Evolutionary conservation across 164 flowering plant species (phyloP).

Genomic region (Vitis rotundifolia): DNA sequence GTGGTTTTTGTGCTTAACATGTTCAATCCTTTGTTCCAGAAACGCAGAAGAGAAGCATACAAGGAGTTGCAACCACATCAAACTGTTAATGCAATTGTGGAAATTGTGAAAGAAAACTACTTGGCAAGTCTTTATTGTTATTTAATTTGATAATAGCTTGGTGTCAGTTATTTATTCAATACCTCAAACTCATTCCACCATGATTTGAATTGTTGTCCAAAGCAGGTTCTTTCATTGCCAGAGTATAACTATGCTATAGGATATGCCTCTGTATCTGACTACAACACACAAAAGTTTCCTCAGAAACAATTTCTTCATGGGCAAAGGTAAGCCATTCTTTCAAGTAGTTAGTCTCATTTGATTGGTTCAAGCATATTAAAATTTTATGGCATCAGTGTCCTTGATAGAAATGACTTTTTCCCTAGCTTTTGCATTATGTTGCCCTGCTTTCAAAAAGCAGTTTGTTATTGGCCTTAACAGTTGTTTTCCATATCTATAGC

Average conservation of each 20-base stretch:
- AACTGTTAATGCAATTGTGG: constrained; percentile 77
- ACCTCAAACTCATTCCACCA: background rate
- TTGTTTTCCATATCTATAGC: too few species aligned
- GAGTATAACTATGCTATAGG: constrained; percentile 59
- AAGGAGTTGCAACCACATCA: constrained; percentile 62
- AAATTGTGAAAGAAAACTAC: constrained; percentile 86
- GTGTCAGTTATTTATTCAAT: background rate
- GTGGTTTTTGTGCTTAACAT: background rate
- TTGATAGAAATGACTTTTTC: background rate
- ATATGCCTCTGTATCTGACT: constrained; percentile 74
- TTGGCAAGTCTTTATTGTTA: constrained; percentile 50
- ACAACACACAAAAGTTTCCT: constrained; percentile 74
- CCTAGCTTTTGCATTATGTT: too few species aligned
- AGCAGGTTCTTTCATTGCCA: constrained; percentile 87
- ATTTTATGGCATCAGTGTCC: background rate
- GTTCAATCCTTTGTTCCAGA: constrained; percentile 38
- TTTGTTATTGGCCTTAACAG: too few species aligned
- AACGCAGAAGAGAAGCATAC: constrained; percentile 57
- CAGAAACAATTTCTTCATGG: constrained; percentile 57
- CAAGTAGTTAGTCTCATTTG: background rate
- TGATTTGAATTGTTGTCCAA: background rate
- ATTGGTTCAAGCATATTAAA: background rate
- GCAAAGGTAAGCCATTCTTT: constrained; percentile 56
- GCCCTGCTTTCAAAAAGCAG: too few species aligned
- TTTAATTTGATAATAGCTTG: background rate